Evolutionary conservation across 352 stramenopile genomes (phyloP).

Genomic region (Globisporangium cylindrosporum): DNA sequence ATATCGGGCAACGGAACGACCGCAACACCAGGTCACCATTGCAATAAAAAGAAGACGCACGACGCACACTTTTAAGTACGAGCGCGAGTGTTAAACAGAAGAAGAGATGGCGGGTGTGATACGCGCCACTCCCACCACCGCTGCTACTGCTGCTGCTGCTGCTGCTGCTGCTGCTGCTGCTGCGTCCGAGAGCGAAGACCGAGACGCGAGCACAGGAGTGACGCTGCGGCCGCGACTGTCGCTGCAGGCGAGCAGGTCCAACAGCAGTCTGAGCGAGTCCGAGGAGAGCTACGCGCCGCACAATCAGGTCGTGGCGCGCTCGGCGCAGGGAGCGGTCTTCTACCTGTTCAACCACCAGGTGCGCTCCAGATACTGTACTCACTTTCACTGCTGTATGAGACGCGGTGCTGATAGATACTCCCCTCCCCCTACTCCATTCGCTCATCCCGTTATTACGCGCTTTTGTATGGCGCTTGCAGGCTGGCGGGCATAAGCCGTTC

Average conservation of each 20-base stretch:
- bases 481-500: conserved; percentile 73
- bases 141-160: too few relatives aligned
- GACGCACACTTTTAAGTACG: not conserved
- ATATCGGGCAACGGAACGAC: not conserved
- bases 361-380: not conserved
- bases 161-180: too few relatives aligned
- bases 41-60: not conserved
- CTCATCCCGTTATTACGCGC: too few relatives aligned
- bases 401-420: not conserved
- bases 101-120: conserved; percentile 1
- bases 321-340: conserved; percentile 60
- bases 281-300: conserved; percentile 17
- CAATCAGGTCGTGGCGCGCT: conserved; percentile 65
- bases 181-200: not conserved
- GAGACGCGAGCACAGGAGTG: not conserved
- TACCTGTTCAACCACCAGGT: conserved; percentile 83
- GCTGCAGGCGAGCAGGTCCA: conserved; percentile 15
- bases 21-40: not conserved
- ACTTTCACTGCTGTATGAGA: not conserved
- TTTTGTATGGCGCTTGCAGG: conserved; percentile 20
- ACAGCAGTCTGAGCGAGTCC: conserved; percentile 14
- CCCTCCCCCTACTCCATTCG: too few relatives aligned
- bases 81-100: not conserved
- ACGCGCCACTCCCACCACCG: not conserved
- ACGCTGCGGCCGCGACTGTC: conserved; percentile 4